phyloP scores from a whole-genome alignment of 2,329 filamentous ascomycete species.

The Pestalotiopsis sp. region DNA sequence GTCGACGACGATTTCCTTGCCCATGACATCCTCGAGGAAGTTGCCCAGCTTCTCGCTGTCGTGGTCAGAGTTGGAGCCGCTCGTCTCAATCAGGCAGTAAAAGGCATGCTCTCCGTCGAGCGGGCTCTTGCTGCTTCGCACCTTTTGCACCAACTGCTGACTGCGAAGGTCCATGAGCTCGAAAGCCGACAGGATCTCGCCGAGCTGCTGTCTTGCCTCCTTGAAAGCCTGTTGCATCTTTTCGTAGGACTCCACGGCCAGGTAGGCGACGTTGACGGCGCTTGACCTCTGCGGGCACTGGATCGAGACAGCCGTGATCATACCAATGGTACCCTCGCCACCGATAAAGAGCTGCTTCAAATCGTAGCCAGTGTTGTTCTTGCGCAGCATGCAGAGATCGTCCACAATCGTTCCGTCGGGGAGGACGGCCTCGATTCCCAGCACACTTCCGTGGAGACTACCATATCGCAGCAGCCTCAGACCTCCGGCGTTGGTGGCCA shows the following conservation, averaged over 20 bases:
- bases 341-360: constrained; percentile 80
- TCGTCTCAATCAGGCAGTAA: constrained; percentile 96
- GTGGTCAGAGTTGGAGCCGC: constrained; percentile 91
- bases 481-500: constrained; percentile 94
- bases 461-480: constrained; percentile 89
- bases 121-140: constrained; percentile 77
- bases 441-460: constrained; percentile 88
- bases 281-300: constrained; percentile 85
- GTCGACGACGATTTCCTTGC: constrained; percentile 81
- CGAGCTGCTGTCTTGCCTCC: constrained; percentile 86
- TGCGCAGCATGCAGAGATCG: constrained; percentile 84
- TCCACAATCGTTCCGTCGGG: constrained; percentile 92
- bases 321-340: constrained; percentile 90
- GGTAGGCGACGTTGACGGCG: constrained; percentile 93
- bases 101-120: constrained; percentile 86
- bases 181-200: constrained; percentile 95
- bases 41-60: constrained; percentile 88
- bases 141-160: constrained; percentile 75
- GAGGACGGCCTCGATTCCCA: constrained; percentile 91
- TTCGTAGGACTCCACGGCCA: constrained; percentile 88
- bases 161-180: constrained; percentile 92
- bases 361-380: constrained; percentile 99
- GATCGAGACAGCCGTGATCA: constrained; percentile 89
- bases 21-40: constrained; percentile 92
- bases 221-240: constrained; percentile 85